Evolutionary conservation across 805 yeast species (phyloP).

Genomic region (Kazachstania africana): DNA sequence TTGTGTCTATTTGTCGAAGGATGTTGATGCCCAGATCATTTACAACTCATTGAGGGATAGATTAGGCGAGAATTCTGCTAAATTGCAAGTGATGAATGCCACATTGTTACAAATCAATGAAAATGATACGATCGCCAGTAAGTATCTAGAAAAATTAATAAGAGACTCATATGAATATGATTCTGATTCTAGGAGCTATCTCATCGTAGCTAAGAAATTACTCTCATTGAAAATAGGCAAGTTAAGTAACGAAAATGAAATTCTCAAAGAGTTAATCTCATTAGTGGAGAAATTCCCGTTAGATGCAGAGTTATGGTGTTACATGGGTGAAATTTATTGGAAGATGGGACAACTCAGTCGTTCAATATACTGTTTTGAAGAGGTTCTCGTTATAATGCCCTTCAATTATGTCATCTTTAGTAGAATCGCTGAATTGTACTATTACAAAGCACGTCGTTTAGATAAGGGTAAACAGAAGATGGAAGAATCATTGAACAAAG

Average conservation of each 20-base stretch:
- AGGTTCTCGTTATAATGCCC: conserved; percentile 57
- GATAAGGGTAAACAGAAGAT: conserved; percentile 4
- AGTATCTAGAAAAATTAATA: conserved; percentile 41
- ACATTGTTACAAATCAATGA: conserved; percentile 17
- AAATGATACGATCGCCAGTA: conserved; percentile 16
- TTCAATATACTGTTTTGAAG: conserved; percentile 58
- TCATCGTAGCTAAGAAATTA: conserved; percentile 19
- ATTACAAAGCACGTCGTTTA: conserved; percentile 11
- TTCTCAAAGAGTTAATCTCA: conserved; percentile 9
- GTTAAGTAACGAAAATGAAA: conserved; percentile 7
- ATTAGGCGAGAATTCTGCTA: conserved; percentile 39
- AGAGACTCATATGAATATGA: conserved; percentile 43
- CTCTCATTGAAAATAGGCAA: conserved; percentile 11
- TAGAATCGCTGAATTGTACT: conserved; percentile 15
- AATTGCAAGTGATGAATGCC: conserved; percentile 22
- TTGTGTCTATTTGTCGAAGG: conserved; percentile 48
- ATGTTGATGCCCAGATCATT: conserved; percentile 56
- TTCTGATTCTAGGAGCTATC: conserved; percentile 22
- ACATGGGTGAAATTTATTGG: conserved; percentile 55
- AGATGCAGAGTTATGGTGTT: conserved; percentile 72
- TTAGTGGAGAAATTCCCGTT: conserved; percentile 38
- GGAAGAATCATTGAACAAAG: conserved; percentile 7
- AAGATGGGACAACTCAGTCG: conserved; percentile 51
- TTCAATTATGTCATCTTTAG: conserved; percentile 27
- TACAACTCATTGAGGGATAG: conserved; percentile 58